Conservation (phyloP, 805 yeast genomes). For the Saturnispora besseyi region DNA sequence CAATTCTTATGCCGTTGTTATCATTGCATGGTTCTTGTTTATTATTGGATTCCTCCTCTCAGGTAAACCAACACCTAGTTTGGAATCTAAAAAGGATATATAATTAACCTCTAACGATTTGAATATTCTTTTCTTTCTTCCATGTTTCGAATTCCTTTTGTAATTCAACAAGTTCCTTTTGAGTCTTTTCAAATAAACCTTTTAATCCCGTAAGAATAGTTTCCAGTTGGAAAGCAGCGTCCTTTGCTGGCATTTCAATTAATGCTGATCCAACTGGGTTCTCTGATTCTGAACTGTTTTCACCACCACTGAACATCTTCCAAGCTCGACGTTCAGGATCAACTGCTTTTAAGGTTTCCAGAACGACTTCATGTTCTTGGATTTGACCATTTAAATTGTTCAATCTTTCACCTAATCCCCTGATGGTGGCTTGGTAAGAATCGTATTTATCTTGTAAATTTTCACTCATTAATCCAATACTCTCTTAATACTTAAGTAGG, state of each 20-base stretch:
- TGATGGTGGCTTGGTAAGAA: slow-evolving; percentile 41
- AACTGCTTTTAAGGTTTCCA: slow-evolving; percentile 44
- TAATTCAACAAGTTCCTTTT: slow-evolving; percentile 31
- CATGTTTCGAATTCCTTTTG: slow-evolving; percentile 38
- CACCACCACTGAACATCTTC: slow-evolving; percentile 79
- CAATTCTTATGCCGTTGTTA: slow-evolving; percentile 59
- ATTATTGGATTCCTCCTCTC: slow-evolving; percentile 51
- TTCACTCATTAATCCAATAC: background rate
- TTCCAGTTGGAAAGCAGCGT: slow-evolving; percentile 55
- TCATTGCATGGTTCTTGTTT: slow-evolving; percentile 68
- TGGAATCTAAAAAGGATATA: slow-evolving; percentile 18
- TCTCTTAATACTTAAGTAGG: background rate
- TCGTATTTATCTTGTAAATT: slow-evolving; percentile 41
- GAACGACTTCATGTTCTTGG: slow-evolving; percentile 42
- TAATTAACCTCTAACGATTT: slow-evolving; percentile 31
- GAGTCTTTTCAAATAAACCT: slow-evolving; percentile 31
- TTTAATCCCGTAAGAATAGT: slow-evolving; percentile 44
- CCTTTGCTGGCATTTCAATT: slow-evolving; percentile 73
- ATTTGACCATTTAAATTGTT: slow-evolving; percentile 41
- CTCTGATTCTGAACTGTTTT: slow-evolving; percentile 3
- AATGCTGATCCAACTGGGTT: slow-evolving; percentile 36
- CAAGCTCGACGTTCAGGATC: slow-evolving; percentile 66
- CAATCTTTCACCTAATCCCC: slow-evolving; percentile 37
- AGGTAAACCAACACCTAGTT: slow-evolving; percentile 15
- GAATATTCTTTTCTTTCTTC: slow-evolving; percentile 43